Percentiles rank a stretch among this genome's conserved stretches.
Evolutionary conservation across 495 filamentous ascomycete species (phyloP).

Genomic region (Penicillium roqueforti): DNA sequence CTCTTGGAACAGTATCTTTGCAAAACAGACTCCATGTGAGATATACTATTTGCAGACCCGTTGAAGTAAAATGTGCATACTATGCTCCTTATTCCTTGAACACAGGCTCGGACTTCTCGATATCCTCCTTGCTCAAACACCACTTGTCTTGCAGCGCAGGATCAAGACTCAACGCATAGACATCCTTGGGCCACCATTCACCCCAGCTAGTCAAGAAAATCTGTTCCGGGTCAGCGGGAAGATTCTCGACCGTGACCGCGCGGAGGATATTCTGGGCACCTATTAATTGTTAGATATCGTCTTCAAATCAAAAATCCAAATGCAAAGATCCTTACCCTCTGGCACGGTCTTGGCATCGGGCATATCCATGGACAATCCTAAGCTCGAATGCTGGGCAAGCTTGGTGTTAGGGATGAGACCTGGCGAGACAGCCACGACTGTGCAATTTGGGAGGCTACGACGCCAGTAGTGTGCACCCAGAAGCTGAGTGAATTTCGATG

Average conservation of each 20-base stretch:
- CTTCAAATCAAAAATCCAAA: neutral
- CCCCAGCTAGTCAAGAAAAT: constrained; percentile 34
- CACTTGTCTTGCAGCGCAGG: constrained; percentile 23
- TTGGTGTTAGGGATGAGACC: constrained; percentile 28
- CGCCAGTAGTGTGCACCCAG: constrained; percentile 30
- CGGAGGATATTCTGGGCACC: constrained; percentile 27
- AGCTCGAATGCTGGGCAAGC: constrained; percentile 16
- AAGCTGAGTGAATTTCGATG: constrained; percentile 26
- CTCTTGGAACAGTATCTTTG: neutral
- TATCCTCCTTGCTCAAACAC: constrained; percentile 26
- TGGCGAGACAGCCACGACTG: constrained; percentile 26
- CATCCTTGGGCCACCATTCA: constrained; percentile 32
- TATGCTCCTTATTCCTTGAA: neutral
- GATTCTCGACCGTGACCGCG: constrained; percentile 15
- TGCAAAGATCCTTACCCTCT: constrained; percentile 19
- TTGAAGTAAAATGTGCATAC: neutral
- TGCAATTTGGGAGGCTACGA: constrained; percentile 22
- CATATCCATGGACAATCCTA: constrained; percentile 28
- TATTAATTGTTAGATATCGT: constrained; percentile 4
- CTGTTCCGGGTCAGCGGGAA: constrained; percentile 28
- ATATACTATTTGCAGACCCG: too few species aligned
- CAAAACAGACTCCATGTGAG: too few species aligned
- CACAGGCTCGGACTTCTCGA: constrained; percentile 20
- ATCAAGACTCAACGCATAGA: constrained; percentile 24
- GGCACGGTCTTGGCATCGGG: constrained; percentile 31